These are phyloP conservation scores for Quercus tomentella DNA, from an alignment of 331 rosid genomes.

Conservation along the genomic window DNA sequence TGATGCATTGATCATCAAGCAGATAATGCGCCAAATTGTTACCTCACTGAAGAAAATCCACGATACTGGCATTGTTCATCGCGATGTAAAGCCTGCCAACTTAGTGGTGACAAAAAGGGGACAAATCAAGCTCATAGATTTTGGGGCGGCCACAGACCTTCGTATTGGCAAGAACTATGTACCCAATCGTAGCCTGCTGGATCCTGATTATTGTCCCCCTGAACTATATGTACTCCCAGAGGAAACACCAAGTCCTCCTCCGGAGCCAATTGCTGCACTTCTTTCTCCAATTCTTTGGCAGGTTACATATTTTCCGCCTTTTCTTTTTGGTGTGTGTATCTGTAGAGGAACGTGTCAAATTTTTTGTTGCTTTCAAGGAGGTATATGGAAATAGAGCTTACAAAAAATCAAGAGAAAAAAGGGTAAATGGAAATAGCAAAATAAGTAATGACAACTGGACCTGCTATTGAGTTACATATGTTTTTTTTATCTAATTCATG, in stretches of 20 bases:
- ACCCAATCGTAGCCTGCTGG: slow-evolving; percentile 63
- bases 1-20: slow-evolving; percentile 87
- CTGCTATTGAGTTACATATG: neutral
- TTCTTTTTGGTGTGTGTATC: neutral
- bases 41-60: slow-evolving; percentile 88
- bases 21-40: slow-evolving; percentile 83
- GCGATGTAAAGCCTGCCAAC: slow-evolving; percentile 93
- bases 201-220: slow-evolving; percentile 90
- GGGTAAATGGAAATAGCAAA: neutral
- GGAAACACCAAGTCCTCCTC: slow-evolving; percentile 96
- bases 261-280: slow-evolving; percentile 83
- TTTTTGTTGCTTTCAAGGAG: neutral
- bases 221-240: slow-evolving; percentile 85
- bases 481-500: neutral
- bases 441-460: neutral
- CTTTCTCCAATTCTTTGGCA: slow-evolving; percentile 94
- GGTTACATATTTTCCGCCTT: slow-evolving; percentile 35
- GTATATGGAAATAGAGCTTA: neutral
- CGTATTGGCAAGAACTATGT: slow-evolving; percentile 89
- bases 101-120: slow-evolving; percentile 80
- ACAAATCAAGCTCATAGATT: slow-evolving; percentile 86
- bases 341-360: neutral
- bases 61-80: slow-evolving; percentile 85
- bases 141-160: slow-evolving; percentile 96
- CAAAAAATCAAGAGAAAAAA: no score